Percentiles rank a stretch among this genome's conserved stretches.
phyloP scores from a whole-genome alignment of 164 flowering plant species.

The Stephania yunnanensis region DNA sequence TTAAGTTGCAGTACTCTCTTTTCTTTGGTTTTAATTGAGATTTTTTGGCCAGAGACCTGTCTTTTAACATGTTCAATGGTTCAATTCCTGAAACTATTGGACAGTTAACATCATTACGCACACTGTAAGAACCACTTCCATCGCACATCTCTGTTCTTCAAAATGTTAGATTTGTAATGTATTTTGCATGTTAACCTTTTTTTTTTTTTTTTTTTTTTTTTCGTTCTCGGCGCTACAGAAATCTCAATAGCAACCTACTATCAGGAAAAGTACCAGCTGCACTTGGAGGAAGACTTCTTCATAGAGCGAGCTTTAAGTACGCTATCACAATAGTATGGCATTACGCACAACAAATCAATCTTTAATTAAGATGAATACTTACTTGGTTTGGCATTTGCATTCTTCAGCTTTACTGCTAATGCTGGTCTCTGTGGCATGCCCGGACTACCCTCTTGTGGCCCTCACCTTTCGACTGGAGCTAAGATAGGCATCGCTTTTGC shows the following conservation, averaged over 20 bases:
- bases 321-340: conserved; percentile 10
- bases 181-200: neutral
- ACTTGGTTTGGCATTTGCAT: conserved; percentile 2
- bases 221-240: conserved; percentile 42
- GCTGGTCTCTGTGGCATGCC: conserved; percentile 96
- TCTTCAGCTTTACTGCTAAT: conserved; percentile 82
- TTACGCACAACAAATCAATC: neutral
- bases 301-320: conserved; percentile 97
- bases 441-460: conserved; percentile 80
- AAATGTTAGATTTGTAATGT: neutral
- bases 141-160: conserved; percentile 7
- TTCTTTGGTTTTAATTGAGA: neutral
- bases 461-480: conserved; percentile 68
- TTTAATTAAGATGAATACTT: neutral
- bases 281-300: conserved; percentile 86
- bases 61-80: conserved; percentile 82
- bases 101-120: conserved; percentile 53
- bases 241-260: conserved; percentile 82
- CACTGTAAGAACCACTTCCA: conserved; percentile 50
- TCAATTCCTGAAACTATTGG: conserved; percentile 94
- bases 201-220: neutral
- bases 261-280: conserved; percentile 83
- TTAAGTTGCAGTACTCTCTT: neutral
- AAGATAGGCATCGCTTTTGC: conserved; percentile 70
- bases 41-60: conserved; percentile 69